phyloP scores from a whole-genome alignment of 75 land plant species.

The Azolla pinnata region DNA sequence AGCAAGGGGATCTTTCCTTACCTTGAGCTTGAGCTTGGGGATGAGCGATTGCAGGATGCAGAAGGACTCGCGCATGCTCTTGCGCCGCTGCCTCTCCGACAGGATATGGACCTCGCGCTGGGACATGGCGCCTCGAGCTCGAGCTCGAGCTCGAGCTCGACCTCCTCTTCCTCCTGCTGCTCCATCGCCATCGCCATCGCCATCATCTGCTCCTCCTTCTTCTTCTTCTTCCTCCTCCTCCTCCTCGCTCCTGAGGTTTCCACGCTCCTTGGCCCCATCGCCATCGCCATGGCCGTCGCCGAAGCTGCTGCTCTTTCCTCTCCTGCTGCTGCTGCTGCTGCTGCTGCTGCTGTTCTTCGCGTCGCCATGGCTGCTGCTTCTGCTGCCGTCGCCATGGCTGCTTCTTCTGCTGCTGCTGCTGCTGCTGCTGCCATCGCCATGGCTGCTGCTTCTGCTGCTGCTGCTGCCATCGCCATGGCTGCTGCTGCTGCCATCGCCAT shows the following conservation, averaged over 20 bases:
- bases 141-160: no score
- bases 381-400: no score
- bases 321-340: no score
- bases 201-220: background rate
- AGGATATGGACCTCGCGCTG: conserved; percentile 3
- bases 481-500: background rate
- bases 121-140: background rate
- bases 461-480: background rate
- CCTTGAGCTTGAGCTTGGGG: conserved; percentile 10
- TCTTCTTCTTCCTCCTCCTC: no score
- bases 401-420: background rate
- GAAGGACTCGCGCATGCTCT: conserved; percentile 8
- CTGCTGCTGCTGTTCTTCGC: no score
- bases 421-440: background rate
- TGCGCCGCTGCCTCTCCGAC: conserved; percentile 8
- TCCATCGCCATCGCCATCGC: background rate
- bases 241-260: no score
- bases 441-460: background rate
- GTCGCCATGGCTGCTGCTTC: no score
- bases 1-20: background rate
- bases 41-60: conserved; percentile 1
- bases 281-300: no score
- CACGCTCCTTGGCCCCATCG: no score
- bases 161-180: conserved; percentile 5
- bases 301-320: no score